These are phyloP conservation scores for Aspergillus versicolor DNA, from an alignment of 2,329 filamentous ascomycete species.

Conservation along the genomic window DNA sequence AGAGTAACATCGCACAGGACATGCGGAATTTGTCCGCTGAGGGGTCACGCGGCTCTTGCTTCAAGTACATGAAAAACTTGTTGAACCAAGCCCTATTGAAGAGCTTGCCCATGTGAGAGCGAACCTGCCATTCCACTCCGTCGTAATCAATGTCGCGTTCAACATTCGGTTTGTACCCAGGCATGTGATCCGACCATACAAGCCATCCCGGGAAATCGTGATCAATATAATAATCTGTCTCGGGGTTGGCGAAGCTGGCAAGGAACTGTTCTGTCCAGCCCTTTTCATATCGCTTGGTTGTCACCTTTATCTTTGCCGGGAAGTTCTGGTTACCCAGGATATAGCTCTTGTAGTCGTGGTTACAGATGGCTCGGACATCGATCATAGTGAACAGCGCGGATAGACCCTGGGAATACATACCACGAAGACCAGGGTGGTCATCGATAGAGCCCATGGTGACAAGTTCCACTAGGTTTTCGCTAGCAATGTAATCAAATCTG, in stretches of 20 bases:
- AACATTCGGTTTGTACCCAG: slow-evolving; percentile 72
- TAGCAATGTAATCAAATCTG: slow-evolving; percentile 85
- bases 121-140: slow-evolving; percentile 69
- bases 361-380: slow-evolving; percentile 80
- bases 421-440: slow-evolving; percentile 80
- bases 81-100: slow-evolving; percentile 83
- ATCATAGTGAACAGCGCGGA: slow-evolving; percentile 79
- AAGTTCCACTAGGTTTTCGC: slow-evolving; percentile 77
- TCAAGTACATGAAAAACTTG: slow-evolving; percentile 87
- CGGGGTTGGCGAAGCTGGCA: slow-evolving; percentile 71
- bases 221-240: slow-evolving; percentile 86
- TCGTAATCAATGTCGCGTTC: slow-evolving; percentile 71
- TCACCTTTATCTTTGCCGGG: slow-evolving; percentile 71
- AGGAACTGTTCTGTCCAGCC: slow-evolving; percentile 79
- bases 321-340: slow-evolving; percentile 76
- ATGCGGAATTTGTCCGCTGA: slow-evolving; percentile 84
- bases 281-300: slow-evolving; percentile 71
- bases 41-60: slow-evolving; percentile 87
- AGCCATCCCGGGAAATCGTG: slow-evolving; percentile 93
- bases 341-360: slow-evolving; percentile 84
- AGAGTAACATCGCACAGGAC: slow-evolving; percentile 80
- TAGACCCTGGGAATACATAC: slow-evolving; percentile 78
- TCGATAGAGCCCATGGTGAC: slow-evolving; percentile 82
- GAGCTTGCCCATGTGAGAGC: slow-evolving; percentile 75
- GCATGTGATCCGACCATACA: slow-evolving; percentile 87